Percentiles rank a stretch among this genome's conserved stretches.
Conservation (phyloP, 345 rosid species). For the Mercurialis annua region DNA sequence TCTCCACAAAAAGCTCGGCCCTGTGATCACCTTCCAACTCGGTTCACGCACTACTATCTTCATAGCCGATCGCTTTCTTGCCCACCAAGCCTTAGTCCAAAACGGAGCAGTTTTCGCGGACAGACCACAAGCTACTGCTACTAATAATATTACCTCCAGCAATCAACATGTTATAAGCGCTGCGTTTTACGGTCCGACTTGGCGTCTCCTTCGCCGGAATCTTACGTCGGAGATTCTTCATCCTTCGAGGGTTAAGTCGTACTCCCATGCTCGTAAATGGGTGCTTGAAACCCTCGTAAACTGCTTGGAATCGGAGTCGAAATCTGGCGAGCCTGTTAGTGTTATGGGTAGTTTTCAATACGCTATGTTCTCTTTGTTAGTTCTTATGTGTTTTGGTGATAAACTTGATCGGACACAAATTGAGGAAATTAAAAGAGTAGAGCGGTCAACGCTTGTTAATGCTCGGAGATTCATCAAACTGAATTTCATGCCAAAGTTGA, state of each 20-base stretch:
- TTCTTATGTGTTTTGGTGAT: conserved; percentile 23
- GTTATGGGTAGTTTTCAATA: conserved; percentile 4
- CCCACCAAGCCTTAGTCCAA: conserved; percentile 22
- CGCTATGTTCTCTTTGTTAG: conserved; percentile 20
- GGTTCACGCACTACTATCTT: conserved; percentile 13
- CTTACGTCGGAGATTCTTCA: conserved; percentile 25
- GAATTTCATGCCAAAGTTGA: conserved; percentile 8
- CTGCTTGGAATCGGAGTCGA: conserved; percentile 3
- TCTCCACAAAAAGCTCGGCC: conserved; percentile 13
- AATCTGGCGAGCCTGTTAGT: conserved; percentile 13
- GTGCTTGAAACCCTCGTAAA: not conserved
- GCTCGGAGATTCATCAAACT: not conserved
- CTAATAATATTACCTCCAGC: not conserved
- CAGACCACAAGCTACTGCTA: not conserved
- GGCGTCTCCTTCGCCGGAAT: conserved; percentile 30
- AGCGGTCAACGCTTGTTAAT: not conserved
- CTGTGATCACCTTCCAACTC: conserved; percentile 13
- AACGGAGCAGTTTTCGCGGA: conserved; percentile 13
- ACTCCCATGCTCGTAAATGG: conserved; percentile 18
- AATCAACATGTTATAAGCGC: not conserved
- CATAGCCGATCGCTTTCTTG: conserved; percentile 22
- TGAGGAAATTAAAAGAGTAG: conserved; percentile 8
- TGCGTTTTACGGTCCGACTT: conserved; percentile 15
- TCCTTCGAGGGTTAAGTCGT: conserved; percentile 17
- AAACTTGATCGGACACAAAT: conserved; percentile 16